Evolutionary conservation across 352 stramenopile species (phyloP).

Genomic region (Paralagenidium karlingii): DNA sequence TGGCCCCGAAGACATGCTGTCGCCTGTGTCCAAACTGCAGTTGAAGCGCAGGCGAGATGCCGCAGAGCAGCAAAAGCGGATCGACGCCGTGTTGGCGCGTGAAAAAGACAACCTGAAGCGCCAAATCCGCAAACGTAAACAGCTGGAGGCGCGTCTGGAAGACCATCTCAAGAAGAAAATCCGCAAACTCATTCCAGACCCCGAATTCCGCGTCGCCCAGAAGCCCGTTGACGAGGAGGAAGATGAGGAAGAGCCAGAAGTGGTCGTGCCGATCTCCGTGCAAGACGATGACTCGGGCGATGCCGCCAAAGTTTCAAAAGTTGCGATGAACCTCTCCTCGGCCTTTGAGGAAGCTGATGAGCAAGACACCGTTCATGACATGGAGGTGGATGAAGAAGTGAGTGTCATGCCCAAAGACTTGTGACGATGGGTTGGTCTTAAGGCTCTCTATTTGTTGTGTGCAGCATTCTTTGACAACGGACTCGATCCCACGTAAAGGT

Average conservation of each 20-base stretch:
- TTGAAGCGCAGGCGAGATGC: constrained; percentile 37
- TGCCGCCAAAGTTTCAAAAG: constrained; percentile 2
- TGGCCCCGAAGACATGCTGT: too few species aligned
- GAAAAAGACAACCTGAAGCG: constrained; percentile 37
- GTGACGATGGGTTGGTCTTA: not conserved
- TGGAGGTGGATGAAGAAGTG: not conserved
- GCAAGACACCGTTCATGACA: not conserved
- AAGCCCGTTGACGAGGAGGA: not conserved
- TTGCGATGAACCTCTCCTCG: not conserved
- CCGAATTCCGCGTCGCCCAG: not conserved
- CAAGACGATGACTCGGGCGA: too few species aligned
- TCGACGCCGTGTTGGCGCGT: constrained; percentile 42
- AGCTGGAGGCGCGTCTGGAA: constrained; percentile 26
- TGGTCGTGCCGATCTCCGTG: too few species aligned
- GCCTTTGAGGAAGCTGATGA: not conserved
- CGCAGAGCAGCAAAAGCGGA: constrained; percentile 55
- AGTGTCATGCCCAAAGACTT: not conserved
- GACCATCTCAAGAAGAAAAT: constrained; percentile 16
- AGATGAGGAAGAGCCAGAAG: not conserved
- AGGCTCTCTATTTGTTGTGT: not conserved
- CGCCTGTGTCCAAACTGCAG: constrained; percentile 66
- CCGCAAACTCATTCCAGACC: not conserved
- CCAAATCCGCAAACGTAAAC: constrained; percentile 42
- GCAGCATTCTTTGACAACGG: not conserved
- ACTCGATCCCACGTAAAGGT: too few species aligned